Base-by-base conservation (phyloP, 2,329 filamentous ascomycete genomes). In the Alternaria burnsii region DNA sequence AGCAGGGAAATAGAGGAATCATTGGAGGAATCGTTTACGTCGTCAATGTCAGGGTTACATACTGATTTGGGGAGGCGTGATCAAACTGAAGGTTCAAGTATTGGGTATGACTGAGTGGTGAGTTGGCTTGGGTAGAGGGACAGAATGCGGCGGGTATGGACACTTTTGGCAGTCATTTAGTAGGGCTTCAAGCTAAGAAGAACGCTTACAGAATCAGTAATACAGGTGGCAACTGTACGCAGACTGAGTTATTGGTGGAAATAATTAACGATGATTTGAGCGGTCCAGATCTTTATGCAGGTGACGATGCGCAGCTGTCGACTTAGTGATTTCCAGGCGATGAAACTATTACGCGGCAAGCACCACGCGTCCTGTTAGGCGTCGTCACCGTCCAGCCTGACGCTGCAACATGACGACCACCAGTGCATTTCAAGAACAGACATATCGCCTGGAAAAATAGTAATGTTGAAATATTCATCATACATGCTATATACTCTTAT, bases 271-370 rank as follows among this genome's bases (percentile, higher is more conserved):
- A 22, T 24, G 20, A 20, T 34, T n/a, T 36, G 5, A 12, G 22
- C 1, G 22, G 9, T 24, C 20, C 4, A 38, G 16, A 9, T 50
- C 3, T 38, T n/a, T 3, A 50, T 50, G 46, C 46, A 50, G 22
- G 20, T 50, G 46, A 38, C 16, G 30, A 50, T 36, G 30, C 16
- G 32, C 46, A 22, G 30, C 46, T 36, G 24, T 34, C 20, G 46
- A 50, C 32, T 50, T 36, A 18, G 46, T 50, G 46, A 38, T 24
- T 48, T 11, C 30, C 30, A 34, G 18, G 30, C 46, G 20, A n/a
- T 36, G 18, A 34, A 48, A 34, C 46, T 48, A 48, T 34, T 36
- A 48, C 44, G 44, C 46, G 46, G 46, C 46, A 36, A 34, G 20
- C 30, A 22, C 46, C 20, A 20, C 46, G 46, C 46, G 46, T 48